A percentile compares a stretch with the other conserved stretches of the same genome.
phyloP scores from a whole-genome alignment of 345 rosid species.

The Arabidopsis thaliana region DNA sequence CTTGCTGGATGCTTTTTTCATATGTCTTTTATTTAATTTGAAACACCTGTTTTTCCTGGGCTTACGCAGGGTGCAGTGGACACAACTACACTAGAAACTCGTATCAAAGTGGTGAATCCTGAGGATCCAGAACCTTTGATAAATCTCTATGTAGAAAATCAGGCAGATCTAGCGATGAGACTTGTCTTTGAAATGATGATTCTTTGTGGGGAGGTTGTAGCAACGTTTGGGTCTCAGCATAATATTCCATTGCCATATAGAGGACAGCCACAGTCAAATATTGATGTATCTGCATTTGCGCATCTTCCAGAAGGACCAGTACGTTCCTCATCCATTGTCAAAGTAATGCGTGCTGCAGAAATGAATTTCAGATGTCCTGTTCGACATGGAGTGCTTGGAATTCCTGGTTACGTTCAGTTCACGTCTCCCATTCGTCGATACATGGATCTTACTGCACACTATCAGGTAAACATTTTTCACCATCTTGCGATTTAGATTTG shows the following conservation, averaged over 20 bases:
- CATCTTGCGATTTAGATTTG: neutral
- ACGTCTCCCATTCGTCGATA: conserved; percentile 98
- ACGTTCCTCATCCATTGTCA: conserved; percentile 76
- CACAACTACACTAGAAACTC: conserved; percentile 79
- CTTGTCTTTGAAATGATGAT: conserved; percentile 98
- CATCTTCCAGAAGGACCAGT: conserved; percentile 99
- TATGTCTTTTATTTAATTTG: neutral
- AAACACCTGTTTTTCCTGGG: conserved; percentile 26
- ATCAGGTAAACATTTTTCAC: conserved; percentile 59
- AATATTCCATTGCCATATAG: conserved; percentile 88
- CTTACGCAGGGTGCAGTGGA: conserved; percentile 86
- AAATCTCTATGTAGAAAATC: conserved; percentile 85
- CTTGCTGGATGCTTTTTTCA: neutral
- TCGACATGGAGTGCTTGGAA: conserved; percentile 85
- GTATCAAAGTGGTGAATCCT: conserved; percentile 84
- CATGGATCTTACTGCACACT: conserved; percentile 96
- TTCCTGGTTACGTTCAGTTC: conserved; percentile 98
- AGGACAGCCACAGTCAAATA: conserved; percentile 94
- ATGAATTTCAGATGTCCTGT: conserved; percentile 81
- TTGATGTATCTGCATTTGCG: conserved; percentile 76
- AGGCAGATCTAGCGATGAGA: conserved; percentile 90
- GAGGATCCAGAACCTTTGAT: conserved; percentile 85
- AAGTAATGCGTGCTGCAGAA: conserved; percentile 89
- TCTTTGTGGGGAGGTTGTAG: conserved; percentile 94
- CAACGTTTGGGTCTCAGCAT: conserved; percentile 75